phyloP scores from a whole-genome alignment of 305 asterid genomes.

The Rubia peregrina region DNA sequence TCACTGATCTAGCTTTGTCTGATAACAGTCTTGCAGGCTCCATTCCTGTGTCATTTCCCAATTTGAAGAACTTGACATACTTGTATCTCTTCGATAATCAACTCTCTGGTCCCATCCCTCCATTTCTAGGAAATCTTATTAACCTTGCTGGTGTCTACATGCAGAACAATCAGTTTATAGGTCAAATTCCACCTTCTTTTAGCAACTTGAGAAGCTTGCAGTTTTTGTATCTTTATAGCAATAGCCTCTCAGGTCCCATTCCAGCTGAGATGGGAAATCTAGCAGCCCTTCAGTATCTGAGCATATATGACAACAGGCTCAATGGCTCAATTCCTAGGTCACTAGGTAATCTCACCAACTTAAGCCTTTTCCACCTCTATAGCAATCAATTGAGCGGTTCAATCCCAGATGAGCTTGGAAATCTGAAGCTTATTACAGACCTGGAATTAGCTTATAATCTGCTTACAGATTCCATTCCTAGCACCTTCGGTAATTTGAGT shows the following conservation, averaged over 20 bases:
- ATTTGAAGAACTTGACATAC: slow-evolving; percentile 16
- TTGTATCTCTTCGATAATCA: slow-evolving; percentile 30
- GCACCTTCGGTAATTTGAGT: not conserved
- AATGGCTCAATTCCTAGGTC: slow-evolving; percentile 51
- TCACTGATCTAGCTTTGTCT: slow-evolving; percentile 14
- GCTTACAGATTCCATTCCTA: slow-evolving; percentile 20
- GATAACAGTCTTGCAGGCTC: slow-evolving; percentile 16
- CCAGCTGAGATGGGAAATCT: slow-evolving; percentile 56
- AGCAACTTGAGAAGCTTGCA: not conserved
- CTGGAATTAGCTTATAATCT: slow-evolving; percentile 55
- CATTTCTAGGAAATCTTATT: slow-evolving; percentile 29
- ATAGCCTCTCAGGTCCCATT: slow-evolving; percentile 23
- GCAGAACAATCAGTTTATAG: slow-evolving; percentile 34
- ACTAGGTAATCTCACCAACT: slow-evolving; percentile 44
- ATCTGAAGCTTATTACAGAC: slow-evolving; percentile 41
- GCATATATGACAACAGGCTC: slow-evolving; percentile 58
- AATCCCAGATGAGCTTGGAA: slow-evolving; percentile 61
- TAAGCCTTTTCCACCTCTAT: not conserved
- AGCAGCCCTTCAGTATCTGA: slow-evolving; percentile 48
- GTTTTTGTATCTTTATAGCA: not conserved
- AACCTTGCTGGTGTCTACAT: slow-evolving; percentile 12
- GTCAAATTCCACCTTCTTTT: not conserved
- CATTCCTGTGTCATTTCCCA: slow-evolving; percentile 18
- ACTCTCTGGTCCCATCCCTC: slow-evolving; percentile 54
- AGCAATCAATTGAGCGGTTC: slow-evolving; percentile 33